Base-by-base conservation (phyloP, 2,329 filamentous ascomycete genomes). In the Trichophyton simii region DNA sequence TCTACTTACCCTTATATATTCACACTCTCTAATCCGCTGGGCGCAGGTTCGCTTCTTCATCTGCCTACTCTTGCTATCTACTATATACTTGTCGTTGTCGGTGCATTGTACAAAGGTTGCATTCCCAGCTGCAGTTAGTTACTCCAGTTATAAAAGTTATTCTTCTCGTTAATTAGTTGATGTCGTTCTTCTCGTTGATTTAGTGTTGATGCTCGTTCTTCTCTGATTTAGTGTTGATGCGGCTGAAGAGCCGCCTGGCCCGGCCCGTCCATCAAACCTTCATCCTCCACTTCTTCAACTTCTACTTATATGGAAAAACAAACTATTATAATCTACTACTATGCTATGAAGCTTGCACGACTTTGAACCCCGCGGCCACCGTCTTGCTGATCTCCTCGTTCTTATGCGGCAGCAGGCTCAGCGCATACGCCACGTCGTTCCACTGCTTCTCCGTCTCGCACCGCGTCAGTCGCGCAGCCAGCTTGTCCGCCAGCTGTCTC, bases 391-490 rank as follows among this genome's bases (percentile, higher is more conserved):
- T 78, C 4, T 78, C 76, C 65, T 78, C 76, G 60, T 77, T 77
- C 67, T 78, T 79, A 67, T 99, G 94, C 70, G 91, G 91, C 61
- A 99, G 76, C 63, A 96, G 76, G 2, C 90, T 90, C 63, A 99
- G 77, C 2, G 91, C 91, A 77, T 91, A 99, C 0, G 92, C 89
- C 50, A 97, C 91, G 75, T 99, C 94, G 71, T 92, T 95, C 94
- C 94, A 99, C 72, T 97, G 91, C 65, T 91, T 82, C 76, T 99
- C 92, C 57, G 83, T 95, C 71, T 96, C 91, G 70, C 91, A 96
- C 55, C 92, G 83, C 1, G 83, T 80, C 52, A 99, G 80, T 66
- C 94, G 83, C 3, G 91, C 91, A 0, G 94, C 91, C 64, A 99
- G 80, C 75, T 99, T 99, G 64, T 92, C 87, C 0, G 94, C 87